A percentile compares a stretch with the other conserved stretches of the same genome.
Conservation (phyloP, 805 yeast species). For the Schwanniomyces sp. region DNA sequence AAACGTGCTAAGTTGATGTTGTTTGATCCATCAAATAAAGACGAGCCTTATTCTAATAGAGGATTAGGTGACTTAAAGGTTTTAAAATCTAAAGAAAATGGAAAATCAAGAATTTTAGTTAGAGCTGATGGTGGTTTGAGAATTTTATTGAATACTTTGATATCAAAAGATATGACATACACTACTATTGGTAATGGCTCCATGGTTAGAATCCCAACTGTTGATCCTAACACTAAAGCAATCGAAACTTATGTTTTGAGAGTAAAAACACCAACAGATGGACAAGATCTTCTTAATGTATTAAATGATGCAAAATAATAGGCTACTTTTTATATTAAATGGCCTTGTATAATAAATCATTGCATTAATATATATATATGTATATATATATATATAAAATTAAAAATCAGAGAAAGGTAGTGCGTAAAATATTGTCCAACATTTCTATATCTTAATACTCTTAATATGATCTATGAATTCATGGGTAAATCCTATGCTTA, state of each 20-base stretch:
- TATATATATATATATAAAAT: background rate
- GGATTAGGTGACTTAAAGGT: constrained; percentile 87
- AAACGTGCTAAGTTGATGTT: constrained; percentile 73
- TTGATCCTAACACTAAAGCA: constrained; percentile 49
- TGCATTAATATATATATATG: background rate
- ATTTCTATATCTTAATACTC: constrained; percentile 3
- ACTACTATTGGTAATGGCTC: constrained; percentile 63
- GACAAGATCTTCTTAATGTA: constrained; percentile 44
- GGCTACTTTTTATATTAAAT: background rate
- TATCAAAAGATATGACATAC: constrained; percentile 60
- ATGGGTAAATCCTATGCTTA: constrained; percentile 51
- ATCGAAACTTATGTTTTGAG: constrained; percentile 69
- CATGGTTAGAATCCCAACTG: constrained; percentile 64
- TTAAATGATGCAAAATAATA: constrained; percentile 26
- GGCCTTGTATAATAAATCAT: background rate
- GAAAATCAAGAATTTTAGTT: constrained; percentile 68
- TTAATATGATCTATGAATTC: constrained; percentile 48
- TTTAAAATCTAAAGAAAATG: constrained; percentile 57
- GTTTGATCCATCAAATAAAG: constrained; percentile 50
- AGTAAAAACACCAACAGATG: constrained; percentile 78
- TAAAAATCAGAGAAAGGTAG: background rate
- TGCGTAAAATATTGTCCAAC: background rate
- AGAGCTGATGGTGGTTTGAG: constrained; percentile 90
- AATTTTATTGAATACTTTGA: constrained; percentile 66
- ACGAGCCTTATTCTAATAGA: constrained; percentile 52